Evolutionary conservation across 805 yeast genomes (phyloP), one percentile per base, ranked within the genome.

Genomic region (Monosporozyma yasuniensis): DNA sequence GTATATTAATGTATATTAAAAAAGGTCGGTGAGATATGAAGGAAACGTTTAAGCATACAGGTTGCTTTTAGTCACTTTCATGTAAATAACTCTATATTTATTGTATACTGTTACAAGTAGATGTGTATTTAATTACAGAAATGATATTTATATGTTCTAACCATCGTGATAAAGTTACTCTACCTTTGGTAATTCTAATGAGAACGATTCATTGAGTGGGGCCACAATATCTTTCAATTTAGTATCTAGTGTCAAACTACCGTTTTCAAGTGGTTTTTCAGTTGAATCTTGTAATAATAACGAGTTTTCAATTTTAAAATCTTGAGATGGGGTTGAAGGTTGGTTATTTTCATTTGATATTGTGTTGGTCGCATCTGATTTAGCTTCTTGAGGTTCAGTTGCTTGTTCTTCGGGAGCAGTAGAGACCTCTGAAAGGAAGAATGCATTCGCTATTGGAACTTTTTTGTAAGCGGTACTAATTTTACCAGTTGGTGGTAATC

Each of bases 401-500:
- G 4, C 16, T 52, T 34, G 34, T 41, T 8, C 32, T 54, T 12
- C 52, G 12, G 53, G 59, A 5, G 49, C 27, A 54, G 9, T 51
- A 14, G 54, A 57, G 5, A 49, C 59, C 44, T 73, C 76, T 14
- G 72, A 70, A 11, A 84, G 61, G 56, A 83, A 76, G 59, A 77
- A 84, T 0, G 84, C 73, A 42, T 65, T 72, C 0, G 77, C 71
- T 4, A 80, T 67, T 11, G 76, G 61, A 57, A 78, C 83, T 67
- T 83, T 87, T 69, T 83, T 87, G 68, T 87, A 88, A 5, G 78
- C 68, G 0, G 79, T 76, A 4, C 84, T 68, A 35, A 90, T 85
- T 65, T 84, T 88, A 35, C 96, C 96, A 28, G 87, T 85, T 6
- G 96, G 96, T 11, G 97, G 96, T 47, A 93, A 70, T 59, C 89